Base-by-base conservation (phyloP, 129 eudicot genomes). In the Chrysanthemum seticuspe region DNA sequence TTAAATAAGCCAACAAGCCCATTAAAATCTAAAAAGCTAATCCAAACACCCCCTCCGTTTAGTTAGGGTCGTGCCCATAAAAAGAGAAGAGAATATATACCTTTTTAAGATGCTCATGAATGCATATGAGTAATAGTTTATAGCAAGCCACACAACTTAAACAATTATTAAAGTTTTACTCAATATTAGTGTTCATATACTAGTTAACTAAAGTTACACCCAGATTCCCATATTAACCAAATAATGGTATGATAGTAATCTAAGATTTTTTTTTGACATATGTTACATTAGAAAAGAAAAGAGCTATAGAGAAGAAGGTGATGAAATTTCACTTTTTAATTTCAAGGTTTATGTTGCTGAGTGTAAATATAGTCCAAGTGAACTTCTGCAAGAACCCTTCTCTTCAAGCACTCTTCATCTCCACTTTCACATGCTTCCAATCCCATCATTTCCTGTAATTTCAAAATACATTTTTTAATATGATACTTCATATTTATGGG, bases 301-400 rank as follows among this genome's bases (percentile, higher is more conserved):
- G 71, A 63, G 54, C 62, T 65, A 72, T 44, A 71, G 36, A 54
- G 8, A 44, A 23, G 25, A 19, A 58, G 54, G 56, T 29, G 66
- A 19, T 78, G 34, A 52, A 69, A 50, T 51, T 29, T 11, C 44
- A 65, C 66, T 59, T 48, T 59, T 13, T 19, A 19, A 19, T 19
- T 69, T 75, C 66, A 84, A 78, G 83, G 96, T 65, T 85, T 84
- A 65, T 76, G 88, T 36, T 85, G 89, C 87, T 92, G 97, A 49
- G 96, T 92, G 89, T 92, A 92, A 67, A 92, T 92, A 88, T 92
- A 92, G 75, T 92, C 97, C 86, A 92, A 79, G 83, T 92, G 96
- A 77, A 88, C 97, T 54, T 92, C 97, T 68, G 85, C 84, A 25
- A 85, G 51, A 68, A 78, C 63, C 67, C 97, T 88, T 64, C 97